Conservation (phyloP, 148 eudicot species). For the Hydrangea macrophylla region DNA sequence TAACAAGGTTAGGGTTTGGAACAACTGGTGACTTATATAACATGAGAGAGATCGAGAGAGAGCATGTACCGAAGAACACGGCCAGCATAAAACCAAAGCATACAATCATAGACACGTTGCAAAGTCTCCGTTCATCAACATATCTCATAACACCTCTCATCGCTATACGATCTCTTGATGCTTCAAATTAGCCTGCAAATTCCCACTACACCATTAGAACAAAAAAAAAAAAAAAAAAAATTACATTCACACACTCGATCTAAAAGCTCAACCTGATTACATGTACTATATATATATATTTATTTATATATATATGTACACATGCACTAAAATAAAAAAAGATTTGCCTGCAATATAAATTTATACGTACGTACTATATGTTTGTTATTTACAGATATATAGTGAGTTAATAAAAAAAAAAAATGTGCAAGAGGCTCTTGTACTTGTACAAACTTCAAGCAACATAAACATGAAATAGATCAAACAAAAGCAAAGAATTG, state of each 20-base stretch:
- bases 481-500: neutral
- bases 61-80: slow-evolving; percentile 12
- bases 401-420: neutral
- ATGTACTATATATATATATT: too few species aligned
- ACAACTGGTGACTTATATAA: neutral
- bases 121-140: neutral
- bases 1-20: neutral
- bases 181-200: slow-evolving; percentile 9
- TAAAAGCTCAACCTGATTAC: too few species aligned
- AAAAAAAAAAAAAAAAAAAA: neutral
- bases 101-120: neutral
- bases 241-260: neutral
- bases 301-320: neutral
- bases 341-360: neutral
- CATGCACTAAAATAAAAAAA: neutral
- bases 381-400: neutral
- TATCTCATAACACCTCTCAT: neutral
- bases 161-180: neutral
- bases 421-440: neutral
- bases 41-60: slow-evolving; percentile 7
- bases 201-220: neutral
- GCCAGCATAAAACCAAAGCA: slow-evolving; percentile 13
- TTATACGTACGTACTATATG: neutral
- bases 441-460: neutral
- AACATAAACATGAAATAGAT: neutral